Evolutionary conservation across 257 asterid genomes (phyloP), one percentile per base, ranked within the genome.

Genomic region (Galeopsis tetrahit): DNA sequence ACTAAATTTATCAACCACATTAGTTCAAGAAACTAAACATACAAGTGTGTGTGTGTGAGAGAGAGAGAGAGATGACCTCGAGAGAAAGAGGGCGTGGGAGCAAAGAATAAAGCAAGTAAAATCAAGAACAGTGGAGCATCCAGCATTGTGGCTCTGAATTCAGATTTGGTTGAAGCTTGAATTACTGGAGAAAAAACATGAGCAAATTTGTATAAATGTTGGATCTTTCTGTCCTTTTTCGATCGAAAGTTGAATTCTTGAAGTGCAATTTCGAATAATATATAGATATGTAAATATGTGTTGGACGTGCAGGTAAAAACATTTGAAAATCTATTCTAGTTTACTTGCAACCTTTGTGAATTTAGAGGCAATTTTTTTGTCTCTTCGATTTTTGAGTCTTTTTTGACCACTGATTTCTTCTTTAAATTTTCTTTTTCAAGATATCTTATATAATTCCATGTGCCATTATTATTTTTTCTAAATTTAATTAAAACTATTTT

Each of bases 251-350:
- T 21, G 21, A 71, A 36, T 28, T 53, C 69, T 49, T 46, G 66
- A 43, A 43, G 36, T 11, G 61, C 60, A 9, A 46, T 15, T 28
- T 31, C 49, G 66, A 44, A 52, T 40, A 70, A 48, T 11, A 3
- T 36, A 17, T 13, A 48, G 7, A 44, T 31, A 57, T 14, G 63
- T 36, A 49, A 17, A 60, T 28, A 7, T 40, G 81, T 72, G 85
- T 44, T 77, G 78, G 82, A 78, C 81, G 89, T 73, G 78, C 80
- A 77, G 87, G 79, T 79, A 38, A 31, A 75, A 63, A 79, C 82
- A 72, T 77, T 74, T 38, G 75, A 79, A 55, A 10, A 21, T 56
- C 67, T 39, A 7, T 53, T 75, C 60, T 39, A 48, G 66, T 74
- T 64, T 55, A 31, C 51, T 72, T 9, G n/a, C 77, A 40, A 33